Evolutionary conservation across 1,284 basidiomycete species (phyloP).

Genomic region (Ustilago vetiveriae): DNA sequence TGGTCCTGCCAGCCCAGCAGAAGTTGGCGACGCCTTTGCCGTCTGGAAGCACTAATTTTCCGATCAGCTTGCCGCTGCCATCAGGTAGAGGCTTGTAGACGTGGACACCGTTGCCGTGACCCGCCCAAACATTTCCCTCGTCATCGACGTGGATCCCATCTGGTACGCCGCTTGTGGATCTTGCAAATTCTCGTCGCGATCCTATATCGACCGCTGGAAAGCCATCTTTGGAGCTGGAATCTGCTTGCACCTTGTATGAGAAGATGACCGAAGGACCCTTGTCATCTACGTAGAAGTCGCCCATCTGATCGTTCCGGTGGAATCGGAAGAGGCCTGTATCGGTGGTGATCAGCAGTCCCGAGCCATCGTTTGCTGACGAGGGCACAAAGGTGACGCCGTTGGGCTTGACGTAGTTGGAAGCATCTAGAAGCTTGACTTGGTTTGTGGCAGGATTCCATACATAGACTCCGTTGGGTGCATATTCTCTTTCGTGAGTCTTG

Average conservation of each 20-base stretch:
- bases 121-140: constrained; percentile 47
- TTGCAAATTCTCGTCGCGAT: constrained; percentile 25
- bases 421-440: constrained; percentile 38
- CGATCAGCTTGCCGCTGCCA: constrained; percentile 41
- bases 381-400: constrained; percentile 52
- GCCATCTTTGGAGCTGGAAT: constrained; percentile 18
- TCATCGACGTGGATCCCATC: constrained; percentile 47
- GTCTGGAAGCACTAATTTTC: constrained; percentile 44
- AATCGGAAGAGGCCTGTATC: constrained; percentile 46
- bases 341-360: constrained; percentile 35
- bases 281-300: constrained; percentile 40
- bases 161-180: constrained; percentile 34
- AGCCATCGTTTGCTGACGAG: constrained; percentile 25
- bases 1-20: constrained; percentile 45
- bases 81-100: constrained; percentile 36
- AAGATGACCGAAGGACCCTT: constrained; percentile 29
- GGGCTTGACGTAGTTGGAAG: constrained; percentile 36
- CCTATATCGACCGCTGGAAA: constrained; percentile 22
- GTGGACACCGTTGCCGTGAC: constrained; percentile 48
- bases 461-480: constrained; percentile 50
- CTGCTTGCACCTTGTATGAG: constrained; percentile 32
- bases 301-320: constrained; percentile 27
- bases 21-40: constrained; percentile 50
- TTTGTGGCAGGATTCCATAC: constrained; percentile 33
- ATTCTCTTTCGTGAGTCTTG: constrained; percentile 24